These are phyloP conservation scores for Pleurotus salmoneostramineus DNA, from an alignment of 768 basidiomycete genomes.

Conservation along the genomic window DNA sequence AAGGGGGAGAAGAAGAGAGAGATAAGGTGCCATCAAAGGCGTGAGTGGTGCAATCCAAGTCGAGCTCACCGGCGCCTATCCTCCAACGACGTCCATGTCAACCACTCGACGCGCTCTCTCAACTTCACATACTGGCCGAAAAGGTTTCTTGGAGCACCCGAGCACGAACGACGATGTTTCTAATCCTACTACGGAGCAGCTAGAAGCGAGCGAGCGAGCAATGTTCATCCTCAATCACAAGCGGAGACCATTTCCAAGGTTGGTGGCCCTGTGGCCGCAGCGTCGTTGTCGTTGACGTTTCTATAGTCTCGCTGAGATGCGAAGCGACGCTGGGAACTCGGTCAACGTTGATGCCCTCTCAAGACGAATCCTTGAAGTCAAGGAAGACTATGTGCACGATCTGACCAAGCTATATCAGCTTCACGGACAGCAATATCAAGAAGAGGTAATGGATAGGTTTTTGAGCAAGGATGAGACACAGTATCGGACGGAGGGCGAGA, in stretches of 20 bases:
- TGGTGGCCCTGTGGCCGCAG: conserved; percentile 11
- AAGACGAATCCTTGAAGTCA: conserved; percentile 21
- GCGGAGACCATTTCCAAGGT: conserved; percentile 36
- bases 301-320: conserved; percentile 31
- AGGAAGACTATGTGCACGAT: conserved; percentile 28
- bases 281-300: no score
- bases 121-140: not conserved
- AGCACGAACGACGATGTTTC: not conserved
- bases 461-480: conserved; percentile 24
- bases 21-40: not conserved
- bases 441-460: conserved; percentile 30
- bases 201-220: conserved; percentile 24
- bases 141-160: conserved; percentile 10
- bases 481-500: conserved; percentile 16
- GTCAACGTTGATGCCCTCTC: conserved; percentile 23
- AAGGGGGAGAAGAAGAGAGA: no score
- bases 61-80: not conserved
- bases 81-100: not conserved
- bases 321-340: conserved; percentile 23
- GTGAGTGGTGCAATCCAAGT: not conserved
- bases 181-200: not conserved
- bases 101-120: no score
- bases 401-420: conserved; percentile 31
- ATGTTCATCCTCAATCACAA: conserved; percentile 37
- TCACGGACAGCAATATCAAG: conserved; percentile 30